Conservation (phyloP, 495 filamentous ascomycete genomes). For the Talaromyces liani region DNA sequence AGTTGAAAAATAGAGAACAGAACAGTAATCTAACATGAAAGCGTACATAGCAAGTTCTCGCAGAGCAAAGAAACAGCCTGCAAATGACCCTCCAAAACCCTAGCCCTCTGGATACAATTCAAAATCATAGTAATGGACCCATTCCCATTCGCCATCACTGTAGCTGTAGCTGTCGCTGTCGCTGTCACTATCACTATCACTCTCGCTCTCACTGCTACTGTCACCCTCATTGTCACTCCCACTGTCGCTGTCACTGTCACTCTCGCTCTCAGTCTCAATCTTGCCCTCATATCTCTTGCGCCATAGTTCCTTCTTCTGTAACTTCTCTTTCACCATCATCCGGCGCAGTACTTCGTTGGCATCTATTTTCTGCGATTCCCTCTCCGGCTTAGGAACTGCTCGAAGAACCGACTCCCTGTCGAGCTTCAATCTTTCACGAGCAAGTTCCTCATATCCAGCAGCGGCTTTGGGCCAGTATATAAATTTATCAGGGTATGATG, state of each 20-base stretch:
- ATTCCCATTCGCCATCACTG: neutral
- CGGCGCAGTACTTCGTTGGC: neutral
- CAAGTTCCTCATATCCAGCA: neutral
- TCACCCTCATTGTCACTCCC: too few species aligned
- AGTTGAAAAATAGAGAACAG: too few species aligned
- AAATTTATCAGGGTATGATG: neutral
- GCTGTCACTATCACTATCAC: neutral
- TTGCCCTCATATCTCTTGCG: neutral
- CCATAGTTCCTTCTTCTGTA: neutral
- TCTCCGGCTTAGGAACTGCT: neutral
- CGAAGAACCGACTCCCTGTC: neutral
- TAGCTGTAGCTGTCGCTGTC: neutral
- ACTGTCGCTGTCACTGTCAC: neutral
- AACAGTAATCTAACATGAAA: too few species aligned
- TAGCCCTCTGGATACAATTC: neutral
- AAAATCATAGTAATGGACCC: neutral
- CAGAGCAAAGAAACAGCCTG: neutral
- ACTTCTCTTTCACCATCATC: neutral
- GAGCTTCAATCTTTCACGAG: neutral
- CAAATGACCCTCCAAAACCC: neutral
- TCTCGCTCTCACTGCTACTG: neutral
- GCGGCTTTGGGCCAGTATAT: neutral
- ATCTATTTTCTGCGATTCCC: neutral
- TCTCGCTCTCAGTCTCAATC: neutral
- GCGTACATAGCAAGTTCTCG: too few species aligned